phyloP scores from a whole-genome alignment of 2,329 filamentous ascomycete genomes.

The Colletotrichum sp. region DNA sequence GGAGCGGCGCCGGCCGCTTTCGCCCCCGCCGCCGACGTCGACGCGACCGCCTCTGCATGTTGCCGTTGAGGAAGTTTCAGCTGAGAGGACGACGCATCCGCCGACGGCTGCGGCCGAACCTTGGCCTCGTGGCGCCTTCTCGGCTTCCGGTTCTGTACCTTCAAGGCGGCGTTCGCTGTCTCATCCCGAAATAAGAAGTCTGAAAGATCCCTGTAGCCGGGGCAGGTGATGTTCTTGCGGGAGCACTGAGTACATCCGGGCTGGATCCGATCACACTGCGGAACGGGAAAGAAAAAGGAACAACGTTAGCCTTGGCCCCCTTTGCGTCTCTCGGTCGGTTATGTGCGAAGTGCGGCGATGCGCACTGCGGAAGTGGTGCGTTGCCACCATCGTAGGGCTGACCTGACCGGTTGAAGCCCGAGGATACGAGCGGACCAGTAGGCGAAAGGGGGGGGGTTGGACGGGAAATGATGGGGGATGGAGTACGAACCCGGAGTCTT shows the following conservation, averaged over 20 bases:
- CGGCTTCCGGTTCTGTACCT: conserved; percentile 9
- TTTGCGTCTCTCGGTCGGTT: neutral
- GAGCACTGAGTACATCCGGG: conserved; percentile 29
- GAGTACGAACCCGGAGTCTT: conserved; percentile 27
- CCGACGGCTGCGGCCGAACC: neutral
- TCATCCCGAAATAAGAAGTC: conserved; percentile 30
- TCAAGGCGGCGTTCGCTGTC: conserved; percentile 25
- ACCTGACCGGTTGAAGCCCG: neutral
- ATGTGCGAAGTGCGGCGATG: neutral
- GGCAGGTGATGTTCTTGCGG: conserved; percentile 28
- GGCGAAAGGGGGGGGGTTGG: neutral
- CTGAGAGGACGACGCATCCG: neutral
- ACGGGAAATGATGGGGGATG: neutral
- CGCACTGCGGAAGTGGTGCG: neutral
- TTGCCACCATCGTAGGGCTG: neutral
- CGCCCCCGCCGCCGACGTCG: neutral
- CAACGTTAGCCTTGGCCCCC: conserved; percentile 1
- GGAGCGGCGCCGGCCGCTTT: neutral
- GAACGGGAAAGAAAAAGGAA: neutral
- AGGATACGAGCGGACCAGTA: conserved; percentile 7
- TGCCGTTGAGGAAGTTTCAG: neutral
- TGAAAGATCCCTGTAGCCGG: conserved; percentile 28
- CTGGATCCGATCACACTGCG: conserved; percentile 29
- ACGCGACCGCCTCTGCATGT: neutral
- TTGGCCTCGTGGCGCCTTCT: conserved; percentile 5